Percentiles rank a stretch among this genome's conserved stretches.
phyloP scores from a whole-genome alignment of 116 monocot species.

The Papilionanthe hybrid region DNA sequence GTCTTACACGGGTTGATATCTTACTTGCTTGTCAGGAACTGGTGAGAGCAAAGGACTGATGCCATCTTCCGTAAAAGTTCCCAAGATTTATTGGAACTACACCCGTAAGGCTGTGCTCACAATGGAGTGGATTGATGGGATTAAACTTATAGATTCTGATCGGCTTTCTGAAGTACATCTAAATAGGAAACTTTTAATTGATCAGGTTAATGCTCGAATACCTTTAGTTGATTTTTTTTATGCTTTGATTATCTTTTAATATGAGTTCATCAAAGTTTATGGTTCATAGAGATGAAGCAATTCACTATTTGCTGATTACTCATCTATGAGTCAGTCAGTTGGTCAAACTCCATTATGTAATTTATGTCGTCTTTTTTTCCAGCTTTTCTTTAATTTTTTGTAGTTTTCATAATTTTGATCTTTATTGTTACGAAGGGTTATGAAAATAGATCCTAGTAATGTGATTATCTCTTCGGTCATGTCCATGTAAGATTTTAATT shows the following conservation, averaged over 20 bases:
- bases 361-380: not conserved
- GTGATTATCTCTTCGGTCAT: not conserved
- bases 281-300: not conserved
- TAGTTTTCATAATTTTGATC: not conserved
- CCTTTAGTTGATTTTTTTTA: constrained; percentile 69
- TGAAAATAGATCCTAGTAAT: not conserved
- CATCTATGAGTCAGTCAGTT: not conserved
- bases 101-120: constrained; percentile 85
- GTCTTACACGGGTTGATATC: not conserved
- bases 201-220: constrained; percentile 47
- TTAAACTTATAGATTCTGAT: constrained; percentile 79
- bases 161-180: constrained; percentile 61
- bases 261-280: not conserved
- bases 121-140: constrained; percentile 99
- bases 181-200: constrained; percentile 67
- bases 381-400: not conserved
- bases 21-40: constrained; percentile 1
- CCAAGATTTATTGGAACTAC: constrained; percentile 93
- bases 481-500: not conserved
- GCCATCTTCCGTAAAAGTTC: constrained; percentile 58
- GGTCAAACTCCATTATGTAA: not conserved
- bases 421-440: not conserved
- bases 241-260: not conserved
- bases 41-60: not conserved
- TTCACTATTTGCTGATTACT: not conserved